These are phyloP conservation scores for Ailanthus altissimus DNA, from an alignment of 345 rosid species.

Conservation along the genomic window DNA sequence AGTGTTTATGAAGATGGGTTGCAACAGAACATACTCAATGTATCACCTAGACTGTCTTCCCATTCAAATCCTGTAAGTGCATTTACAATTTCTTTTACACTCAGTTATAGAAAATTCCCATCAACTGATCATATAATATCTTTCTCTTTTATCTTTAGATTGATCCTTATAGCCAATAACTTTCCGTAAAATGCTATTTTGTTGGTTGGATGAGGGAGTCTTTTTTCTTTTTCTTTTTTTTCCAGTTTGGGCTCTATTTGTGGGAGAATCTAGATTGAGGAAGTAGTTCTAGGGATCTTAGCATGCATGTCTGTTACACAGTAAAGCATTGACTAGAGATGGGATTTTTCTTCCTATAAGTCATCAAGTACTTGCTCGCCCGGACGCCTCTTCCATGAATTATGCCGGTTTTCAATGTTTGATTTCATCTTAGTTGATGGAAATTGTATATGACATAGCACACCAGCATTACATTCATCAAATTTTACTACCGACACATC, in stretches of 20 bases:
- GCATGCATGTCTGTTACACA: background rate
- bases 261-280: background rate
- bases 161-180: too few species aligned
- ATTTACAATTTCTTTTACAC: too few species aligned
- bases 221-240: background rate
- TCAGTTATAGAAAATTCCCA: too few species aligned
- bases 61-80: conserved; percentile 48
- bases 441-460: background rate
- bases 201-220: background rate
- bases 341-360: background rate
- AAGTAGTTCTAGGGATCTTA: background rate
- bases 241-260: background rate
- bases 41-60: conserved; percentile 47
- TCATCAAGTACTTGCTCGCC: too few species aligned
- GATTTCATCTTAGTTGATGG: too few species aligned
- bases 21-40: conserved; percentile 23
- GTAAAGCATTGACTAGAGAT: background rate
- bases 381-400: background rate
- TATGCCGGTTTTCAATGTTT: too few species aligned
- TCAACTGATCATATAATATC: too few species aligned
- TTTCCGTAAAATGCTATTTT: too few species aligned
- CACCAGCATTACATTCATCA: background rate
- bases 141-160: too few species aligned
- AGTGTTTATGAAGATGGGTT: conserved; percentile 42
- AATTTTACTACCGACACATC: background rate